Evolutionary conservation across 2,329 filamentous ascomycete genomes (phyloP).

Genomic region (Waltergamsia citrina): DNA sequence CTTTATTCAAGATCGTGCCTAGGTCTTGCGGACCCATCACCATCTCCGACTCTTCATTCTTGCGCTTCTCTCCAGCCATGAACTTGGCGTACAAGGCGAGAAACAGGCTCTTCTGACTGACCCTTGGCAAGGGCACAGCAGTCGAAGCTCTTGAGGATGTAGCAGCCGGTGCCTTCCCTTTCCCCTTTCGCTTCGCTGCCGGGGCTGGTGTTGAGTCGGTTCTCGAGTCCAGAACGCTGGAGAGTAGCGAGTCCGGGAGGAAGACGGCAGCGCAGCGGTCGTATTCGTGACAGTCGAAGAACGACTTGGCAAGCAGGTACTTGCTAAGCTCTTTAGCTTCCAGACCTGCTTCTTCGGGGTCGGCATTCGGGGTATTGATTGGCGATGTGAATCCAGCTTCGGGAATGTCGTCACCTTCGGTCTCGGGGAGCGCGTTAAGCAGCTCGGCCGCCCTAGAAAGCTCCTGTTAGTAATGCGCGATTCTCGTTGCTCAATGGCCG

Average conservation of each 20-base stretch:
- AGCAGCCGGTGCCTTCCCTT: constrained; percentile 43
- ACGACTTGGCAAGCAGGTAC: constrained; percentile 84
- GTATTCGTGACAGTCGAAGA: constrained; percentile 92
- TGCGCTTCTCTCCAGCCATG: constrained; percentile 88
- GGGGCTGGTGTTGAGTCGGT: constrained; percentile 20
- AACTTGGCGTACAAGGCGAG: constrained; percentile 88
- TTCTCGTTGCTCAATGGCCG: constrained; percentile 2
- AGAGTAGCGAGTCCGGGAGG: constrained; percentile 69
- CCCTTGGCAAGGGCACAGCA: constrained; percentile 30
- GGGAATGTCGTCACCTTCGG: constrained; percentile 35
- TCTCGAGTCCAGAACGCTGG: constrained; percentile 49
- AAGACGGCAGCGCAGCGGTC: constrained; percentile 89
- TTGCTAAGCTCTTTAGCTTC: constrained; percentile 73
- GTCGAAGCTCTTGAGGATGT: constrained; percentile 11
- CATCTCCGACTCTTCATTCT: constrained; percentile 95
- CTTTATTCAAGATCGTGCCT: constrained; percentile 75
- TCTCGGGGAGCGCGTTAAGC: constrained; percentile 68
- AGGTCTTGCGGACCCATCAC: constrained; percentile 89
- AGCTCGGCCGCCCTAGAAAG: constrained; percentile 85
- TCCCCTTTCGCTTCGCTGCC: constrained; percentile 51
- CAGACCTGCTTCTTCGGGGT: constrained; percentile 63
- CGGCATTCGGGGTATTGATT: constrained; percentile 46
- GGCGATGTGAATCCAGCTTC: constrained; percentile 28
- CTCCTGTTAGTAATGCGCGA: background rate
- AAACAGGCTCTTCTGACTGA: constrained; percentile 91